Percentiles rank a stretch among this genome's conserved stretches.
Evolutionary conservation across 169 alveolate genomes (phyloP).

Genomic region (Neospora caninum): DNA sequence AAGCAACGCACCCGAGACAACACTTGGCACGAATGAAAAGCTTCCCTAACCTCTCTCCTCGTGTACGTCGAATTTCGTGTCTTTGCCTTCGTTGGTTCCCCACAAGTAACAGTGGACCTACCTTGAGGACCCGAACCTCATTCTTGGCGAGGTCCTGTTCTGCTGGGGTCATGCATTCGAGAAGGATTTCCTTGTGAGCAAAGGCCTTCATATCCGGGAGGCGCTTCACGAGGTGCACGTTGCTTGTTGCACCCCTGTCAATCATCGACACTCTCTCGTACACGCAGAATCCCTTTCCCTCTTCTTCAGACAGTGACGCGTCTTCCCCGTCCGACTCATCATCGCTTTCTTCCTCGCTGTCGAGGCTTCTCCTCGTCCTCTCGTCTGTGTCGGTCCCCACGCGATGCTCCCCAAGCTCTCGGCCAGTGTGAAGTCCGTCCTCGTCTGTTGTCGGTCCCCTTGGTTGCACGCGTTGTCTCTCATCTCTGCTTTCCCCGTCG

Average conservation of each 20-base stretch:
- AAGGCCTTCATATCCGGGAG: slow-evolving; percentile 22
- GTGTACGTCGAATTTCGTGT: no score
- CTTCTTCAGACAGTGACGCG: background rate
- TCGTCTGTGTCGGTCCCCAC: no score
- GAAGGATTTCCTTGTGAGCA: slow-evolving; percentile 26
- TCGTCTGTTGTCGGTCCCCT: background rate
- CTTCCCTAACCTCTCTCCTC: no score
- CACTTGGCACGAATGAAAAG: no score
- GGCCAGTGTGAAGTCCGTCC: no score
- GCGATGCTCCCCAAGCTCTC: no score
- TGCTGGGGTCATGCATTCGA: slow-evolving; percentile 1
- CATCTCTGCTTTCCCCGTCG: no score
- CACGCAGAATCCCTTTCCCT: background rate
- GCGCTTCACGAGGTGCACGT: background rate
- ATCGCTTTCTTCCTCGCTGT: background rate
- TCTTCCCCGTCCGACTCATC: background rate
- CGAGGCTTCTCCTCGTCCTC: background rate
- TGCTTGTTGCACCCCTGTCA: slow-evolving; percentile 27
- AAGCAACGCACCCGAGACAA: no score
- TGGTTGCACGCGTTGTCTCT: background rate
- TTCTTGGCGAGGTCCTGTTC: slow-evolving; percentile 10
- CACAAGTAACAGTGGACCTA: background rate
- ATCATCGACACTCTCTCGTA: background rate
- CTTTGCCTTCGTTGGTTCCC: no score
- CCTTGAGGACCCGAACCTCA: slow-evolving; percentile 21